These are phyloP conservation scores for Miscanthus sacchariflorus DNA, from an alignment of 202 grass and related monocot genomes.

Conservation along the genomic window DNA sequence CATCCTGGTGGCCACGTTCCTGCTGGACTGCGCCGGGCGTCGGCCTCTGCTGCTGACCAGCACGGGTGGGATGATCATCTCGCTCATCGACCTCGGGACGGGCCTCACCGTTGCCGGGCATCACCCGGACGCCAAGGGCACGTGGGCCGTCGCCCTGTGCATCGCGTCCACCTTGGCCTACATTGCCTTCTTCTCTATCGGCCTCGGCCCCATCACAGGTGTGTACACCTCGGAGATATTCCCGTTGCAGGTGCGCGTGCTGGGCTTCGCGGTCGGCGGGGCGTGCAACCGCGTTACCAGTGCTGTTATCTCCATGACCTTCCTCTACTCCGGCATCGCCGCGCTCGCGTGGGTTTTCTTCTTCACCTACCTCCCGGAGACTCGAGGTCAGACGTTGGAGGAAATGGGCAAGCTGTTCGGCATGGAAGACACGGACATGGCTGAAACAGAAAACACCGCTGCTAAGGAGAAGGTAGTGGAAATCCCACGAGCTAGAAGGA, in stretches of 20 bases:
- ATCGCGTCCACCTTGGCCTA: slow-evolving; percentile 59
- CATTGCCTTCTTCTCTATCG: slow-evolving; percentile 80
- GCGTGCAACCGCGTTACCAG: slow-evolving; percentile 75
- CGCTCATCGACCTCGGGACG: slow-evolving; percentile 58
- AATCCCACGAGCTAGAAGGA: slow-evolving; percentile 13
- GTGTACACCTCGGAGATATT: slow-evolving; percentile 81
- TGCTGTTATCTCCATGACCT: slow-evolving; percentile 79
- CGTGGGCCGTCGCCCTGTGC: slow-evolving; percentile 60
- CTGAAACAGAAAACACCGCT: not conserved
- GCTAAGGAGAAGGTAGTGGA: slow-evolving; percentile 28
- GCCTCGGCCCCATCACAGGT: slow-evolving; percentile 58
- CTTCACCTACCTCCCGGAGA: slow-evolving; percentile 66
- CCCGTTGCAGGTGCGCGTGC: slow-evolving; percentile 64
- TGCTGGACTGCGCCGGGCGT: slow-evolving; percentile 67
- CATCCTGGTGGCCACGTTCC: slow-evolving; percentile 74
- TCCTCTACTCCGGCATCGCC: slow-evolving; percentile 59
- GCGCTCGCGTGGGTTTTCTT: slow-evolving; percentile 60
- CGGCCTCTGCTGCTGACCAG: slow-evolving; percentile 68
- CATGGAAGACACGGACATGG: slow-evolving; percentile 15
- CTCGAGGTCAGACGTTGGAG: slow-evolving; percentile 66
- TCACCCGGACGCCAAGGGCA: slow-evolving; percentile 29
- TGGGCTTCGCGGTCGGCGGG: slow-evolving; percentile 56
- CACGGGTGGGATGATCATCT: slow-evolving; percentile 53
- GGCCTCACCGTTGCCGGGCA: slow-evolving; percentile 63
- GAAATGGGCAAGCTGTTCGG: slow-evolving; percentile 69